These are phyloP conservation scores for Cucurbita ficifolia DNA, from an alignment of 306 rosid species.

Conservation along the genomic window DNA sequence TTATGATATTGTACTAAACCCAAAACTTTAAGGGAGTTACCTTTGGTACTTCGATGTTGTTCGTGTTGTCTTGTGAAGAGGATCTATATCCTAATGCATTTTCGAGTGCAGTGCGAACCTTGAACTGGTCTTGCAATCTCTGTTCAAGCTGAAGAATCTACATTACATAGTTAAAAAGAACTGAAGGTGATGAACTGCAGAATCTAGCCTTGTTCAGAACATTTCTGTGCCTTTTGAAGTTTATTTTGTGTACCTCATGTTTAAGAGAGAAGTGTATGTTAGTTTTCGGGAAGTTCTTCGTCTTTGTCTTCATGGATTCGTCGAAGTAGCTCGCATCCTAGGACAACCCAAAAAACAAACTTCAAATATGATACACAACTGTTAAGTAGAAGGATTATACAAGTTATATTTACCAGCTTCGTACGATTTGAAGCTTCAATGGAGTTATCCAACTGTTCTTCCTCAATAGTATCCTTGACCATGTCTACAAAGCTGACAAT, in stretches of 20 bases:
- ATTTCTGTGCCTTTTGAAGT: background rate
- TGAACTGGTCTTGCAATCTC: conserved; percentile 70
- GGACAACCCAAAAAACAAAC: conserved; percentile 15
- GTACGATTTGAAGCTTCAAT: conserved; percentile 29
- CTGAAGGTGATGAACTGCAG: background rate
- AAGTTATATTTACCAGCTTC: conserved; percentile 46
- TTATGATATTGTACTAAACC: background rate
- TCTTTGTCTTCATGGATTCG: conserved; percentile 27
- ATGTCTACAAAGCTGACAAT: conserved; percentile 52
- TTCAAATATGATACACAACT: background rate
- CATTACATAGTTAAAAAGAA: background rate
- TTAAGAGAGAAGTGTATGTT: conserved; percentile 50
- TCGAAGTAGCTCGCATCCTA: conserved; percentile 52
- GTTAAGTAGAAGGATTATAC: background rate
- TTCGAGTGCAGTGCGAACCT: conserved; percentile 66
- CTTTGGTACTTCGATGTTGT: conserved; percentile 41
- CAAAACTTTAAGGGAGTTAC: conserved; percentile 23
- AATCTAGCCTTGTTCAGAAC: background rate
- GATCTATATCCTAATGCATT: conserved; percentile 55
- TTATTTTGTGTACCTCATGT: conserved; percentile 56
- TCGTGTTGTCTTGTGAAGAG: conserved; percentile 31
- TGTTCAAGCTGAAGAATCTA: conserved; percentile 82
- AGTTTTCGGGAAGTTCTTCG: conserved; percentile 32
- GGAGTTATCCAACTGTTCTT: conserved; percentile 25
- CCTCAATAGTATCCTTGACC: conserved; percentile 33